phyloP scores from a whole-genome alignment of 140 eudicot species.

The Stevia rebaudiana region DNA sequence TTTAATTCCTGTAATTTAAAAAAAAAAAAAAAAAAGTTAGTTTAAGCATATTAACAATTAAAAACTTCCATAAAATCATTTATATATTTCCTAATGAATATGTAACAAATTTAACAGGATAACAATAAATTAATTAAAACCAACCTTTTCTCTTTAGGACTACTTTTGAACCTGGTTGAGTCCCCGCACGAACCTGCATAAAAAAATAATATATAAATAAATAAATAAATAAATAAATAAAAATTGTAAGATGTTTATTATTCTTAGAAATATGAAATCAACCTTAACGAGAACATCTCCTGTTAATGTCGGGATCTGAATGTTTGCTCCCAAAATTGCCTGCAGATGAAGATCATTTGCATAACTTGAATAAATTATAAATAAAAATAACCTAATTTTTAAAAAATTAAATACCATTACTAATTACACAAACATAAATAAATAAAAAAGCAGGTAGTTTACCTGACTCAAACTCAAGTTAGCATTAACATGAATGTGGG shows the following conservation, averaged over 20 bases:
- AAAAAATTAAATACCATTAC: not conserved
- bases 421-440: not conserved
- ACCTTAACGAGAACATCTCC: constrained; percentile 92
- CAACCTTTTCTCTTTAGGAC: constrained; percentile 70
- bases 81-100: not conserved
- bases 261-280: not conserved
- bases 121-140: not conserved
- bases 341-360: constrained; percentile 17
- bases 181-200: constrained; percentile 79
- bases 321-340: constrained; percentile 82
- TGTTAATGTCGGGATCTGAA: constrained; percentile 78
- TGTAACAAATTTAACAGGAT: not conserved
- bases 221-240: constrained; percentile 5
- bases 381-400: not conserved
- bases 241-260: not conserved
- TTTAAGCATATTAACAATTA: not conserved
- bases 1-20: constrained; percentile 55
- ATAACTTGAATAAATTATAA: not conserved
- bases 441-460: constrained; percentile 11
- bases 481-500: constrained; percentile 82
- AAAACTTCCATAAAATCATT: not conserved
- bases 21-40: not conserved
- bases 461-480: constrained; percentile 68
- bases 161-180: constrained; percentile 85
- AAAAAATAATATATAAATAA: too few species aligned